phyloP scores from a whole-genome alignment of 1,284 basidiomycete genomes.

The Pholiota adiposa region DNA sequence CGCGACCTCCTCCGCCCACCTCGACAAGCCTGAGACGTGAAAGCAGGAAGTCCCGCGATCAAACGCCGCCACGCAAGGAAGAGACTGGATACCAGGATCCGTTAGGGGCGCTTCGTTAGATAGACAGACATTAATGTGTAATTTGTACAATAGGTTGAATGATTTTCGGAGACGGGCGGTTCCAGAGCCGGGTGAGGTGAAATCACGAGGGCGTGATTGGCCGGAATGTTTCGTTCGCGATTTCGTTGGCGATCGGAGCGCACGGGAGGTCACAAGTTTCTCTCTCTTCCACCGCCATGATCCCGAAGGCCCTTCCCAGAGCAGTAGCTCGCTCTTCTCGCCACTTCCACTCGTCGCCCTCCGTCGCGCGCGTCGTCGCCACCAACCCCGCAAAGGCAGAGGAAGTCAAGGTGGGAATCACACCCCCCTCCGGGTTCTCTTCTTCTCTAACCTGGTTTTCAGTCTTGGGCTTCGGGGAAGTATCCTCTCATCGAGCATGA shows the following conservation, averaged over 20 bases:
- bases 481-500: constrained; percentile 98
- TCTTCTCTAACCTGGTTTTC: constrained; percentile 21
- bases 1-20: constrained; percentile 49
- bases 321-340: constrained; percentile 52
- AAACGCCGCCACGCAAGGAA: constrained; percentile 32
- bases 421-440: constrained; percentile 15
- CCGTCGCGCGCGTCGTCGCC: constrained; percentile 66
- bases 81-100: constrained; percentile 54
- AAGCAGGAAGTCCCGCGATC: constrained; percentile 35
- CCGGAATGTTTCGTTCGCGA: constrained; percentile 32
- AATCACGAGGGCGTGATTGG: constrained; percentile 51
- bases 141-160: constrained; percentile 10
- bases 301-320: constrained; percentile 46
- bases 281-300: constrained; percentile 38
- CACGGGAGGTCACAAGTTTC: constrained; percentile 22
- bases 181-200: constrained; percentile 25
- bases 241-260: constrained; percentile 32
- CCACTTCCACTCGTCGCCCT: constrained; percentile 65
- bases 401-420: constrained; percentile 70
- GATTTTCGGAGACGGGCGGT: constrained; percentile 21
- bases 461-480: constrained; percentile 82
- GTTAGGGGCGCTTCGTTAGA: constrained; percentile 54
- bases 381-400: constrained; percentile 83
- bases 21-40: constrained; percentile 41
- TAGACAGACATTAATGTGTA: constrained; percentile 3